phyloP scores from a whole-genome alignment of 805 yeast species.

The Yamadazyma scolyti region DNA sequence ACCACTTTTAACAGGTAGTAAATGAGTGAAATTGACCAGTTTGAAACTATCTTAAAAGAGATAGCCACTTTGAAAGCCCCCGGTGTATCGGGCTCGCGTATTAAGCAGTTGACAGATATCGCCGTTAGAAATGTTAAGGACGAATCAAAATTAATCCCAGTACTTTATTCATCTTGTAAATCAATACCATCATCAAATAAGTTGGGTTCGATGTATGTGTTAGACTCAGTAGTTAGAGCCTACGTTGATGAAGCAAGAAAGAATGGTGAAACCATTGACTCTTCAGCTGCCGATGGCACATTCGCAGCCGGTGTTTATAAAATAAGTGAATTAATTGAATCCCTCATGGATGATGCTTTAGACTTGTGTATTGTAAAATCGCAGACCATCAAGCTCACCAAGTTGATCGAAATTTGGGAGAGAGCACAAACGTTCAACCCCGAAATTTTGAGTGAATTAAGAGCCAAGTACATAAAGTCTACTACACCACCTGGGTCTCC shows the following conservation, averaged over 20 bases:
- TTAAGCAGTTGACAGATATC: constrained; percentile 75
- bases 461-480: constrained; percentile 56
- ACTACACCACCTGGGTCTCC: constrained; percentile 69
- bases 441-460: constrained; percentile 50
- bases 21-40: constrained; percentile 44
- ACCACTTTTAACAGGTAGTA: too few species aligned
- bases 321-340: constrained; percentile 61
- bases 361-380: constrained; percentile 50
- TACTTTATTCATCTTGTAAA: constrained; percentile 64
- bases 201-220: constrained; percentile 84
- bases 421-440: constrained; percentile 73
- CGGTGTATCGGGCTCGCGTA: constrained; percentile 95
- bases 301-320: constrained; percentile 69
- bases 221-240: constrained; percentile 88
- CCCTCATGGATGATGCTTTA: constrained; percentile 60
- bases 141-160: constrained; percentile 55
- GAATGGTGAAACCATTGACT: constrained; percentile 43
- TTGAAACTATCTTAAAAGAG: constrained; percentile 47
- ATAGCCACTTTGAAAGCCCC: constrained; percentile 66
- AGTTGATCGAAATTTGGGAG: constrained; percentile 90
- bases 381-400: constrained; percentile 67
- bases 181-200: constrained; percentile 76
- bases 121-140: constrained; percentile 65
- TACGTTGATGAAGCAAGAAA: constrained; percentile 72
- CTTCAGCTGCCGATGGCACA: constrained; percentile 62